Conservation (phyloP, 345 rosid genomes). For the Carallia brachiata region DNA sequence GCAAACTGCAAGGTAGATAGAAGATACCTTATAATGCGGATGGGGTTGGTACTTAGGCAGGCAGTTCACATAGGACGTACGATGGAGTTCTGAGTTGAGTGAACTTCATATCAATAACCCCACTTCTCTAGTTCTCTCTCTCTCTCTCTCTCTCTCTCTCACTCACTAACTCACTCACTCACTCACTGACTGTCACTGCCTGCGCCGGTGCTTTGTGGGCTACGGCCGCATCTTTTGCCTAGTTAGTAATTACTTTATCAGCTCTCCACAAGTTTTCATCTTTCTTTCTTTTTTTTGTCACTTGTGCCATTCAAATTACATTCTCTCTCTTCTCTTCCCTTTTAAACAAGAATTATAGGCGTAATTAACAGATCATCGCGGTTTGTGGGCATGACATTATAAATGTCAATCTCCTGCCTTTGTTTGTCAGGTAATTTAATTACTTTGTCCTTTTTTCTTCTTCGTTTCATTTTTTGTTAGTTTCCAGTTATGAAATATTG, state of each 20-base stretch:
- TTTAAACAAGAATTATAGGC: no score
- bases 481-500: background rate
- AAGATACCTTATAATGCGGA: no score
- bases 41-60: no score
- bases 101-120: no score
- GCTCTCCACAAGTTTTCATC: background rate
- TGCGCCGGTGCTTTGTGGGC: no score
- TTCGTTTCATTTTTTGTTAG: background rate
- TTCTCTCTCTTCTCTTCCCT: background rate
- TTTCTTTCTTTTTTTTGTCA: background rate
- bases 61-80: no score
- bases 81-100: no score
- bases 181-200: no score
- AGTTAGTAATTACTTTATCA: background rate
- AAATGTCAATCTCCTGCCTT: slow-evolving; percentile 2
- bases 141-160: no score
- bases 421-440: background rate
- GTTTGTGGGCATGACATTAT: background rate
- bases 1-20: no score
- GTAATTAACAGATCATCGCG: background rate
- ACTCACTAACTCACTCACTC: no score
- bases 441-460: background rate
- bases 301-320: background rate
- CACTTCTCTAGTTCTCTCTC: no score
- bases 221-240: slow-evolving; percentile 3